phyloP scores from a whole-genome alignment of 257 asterid genomes.

The Ilex aquifolium region DNA sequence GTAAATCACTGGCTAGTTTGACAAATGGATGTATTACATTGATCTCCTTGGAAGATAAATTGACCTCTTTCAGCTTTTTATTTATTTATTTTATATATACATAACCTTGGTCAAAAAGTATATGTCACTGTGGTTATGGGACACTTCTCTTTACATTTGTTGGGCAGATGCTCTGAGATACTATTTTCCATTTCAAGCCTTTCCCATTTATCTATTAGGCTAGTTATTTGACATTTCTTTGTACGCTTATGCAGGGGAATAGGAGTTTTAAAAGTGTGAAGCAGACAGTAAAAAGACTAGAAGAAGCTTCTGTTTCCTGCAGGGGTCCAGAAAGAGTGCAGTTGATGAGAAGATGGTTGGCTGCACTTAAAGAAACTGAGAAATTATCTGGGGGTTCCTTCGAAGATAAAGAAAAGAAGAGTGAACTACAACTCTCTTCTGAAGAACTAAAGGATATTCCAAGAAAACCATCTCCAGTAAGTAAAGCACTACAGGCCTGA shows the following conservation, averaged over 20 bases:
- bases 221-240: neutral
- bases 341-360: slow-evolving; percentile 85
- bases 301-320: slow-evolving; percentile 93
- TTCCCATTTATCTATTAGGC: neutral
- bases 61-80: no score
- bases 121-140: no score
- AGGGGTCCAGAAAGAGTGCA: slow-evolving; percentile 79
- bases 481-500: slow-evolving; percentile 10
- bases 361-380: slow-evolving; percentile 60
- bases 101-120: no score
- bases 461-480: slow-evolving; percentile 63
- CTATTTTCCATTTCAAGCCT: neutral
- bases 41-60: no score
- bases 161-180: neutral
- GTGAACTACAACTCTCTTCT: slow-evolving; percentile 39
- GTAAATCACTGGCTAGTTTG: no score
- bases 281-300: slow-evolving; percentile 89
- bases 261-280: slow-evolving; percentile 71
- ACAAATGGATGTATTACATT: no score
- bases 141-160: neutral
- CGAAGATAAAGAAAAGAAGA: slow-evolving; percentile 49
- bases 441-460: slow-evolving; percentile 76
- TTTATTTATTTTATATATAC: no score
- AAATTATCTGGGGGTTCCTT: slow-evolving; percentile 29
- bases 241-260: slow-evolving; percentile 36